phyloP scores from a whole-genome alignment of 805 yeast genomes.

The Cyberlindnera maclurae region DNA sequence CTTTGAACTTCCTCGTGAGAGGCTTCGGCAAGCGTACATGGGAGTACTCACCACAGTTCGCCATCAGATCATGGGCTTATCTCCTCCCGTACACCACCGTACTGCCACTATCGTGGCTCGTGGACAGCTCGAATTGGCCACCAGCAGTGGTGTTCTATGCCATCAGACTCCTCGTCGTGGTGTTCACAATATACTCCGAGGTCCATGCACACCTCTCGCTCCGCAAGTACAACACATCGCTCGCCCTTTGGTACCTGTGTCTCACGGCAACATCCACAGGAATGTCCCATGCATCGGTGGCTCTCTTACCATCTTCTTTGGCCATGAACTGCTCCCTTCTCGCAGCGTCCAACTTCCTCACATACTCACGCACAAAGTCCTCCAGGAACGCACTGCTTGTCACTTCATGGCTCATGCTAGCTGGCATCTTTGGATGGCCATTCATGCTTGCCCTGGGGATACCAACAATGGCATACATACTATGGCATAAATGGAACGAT shows the following conservation, averaged over 20 bases:
- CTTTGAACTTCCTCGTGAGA: conserved; percentile 67
- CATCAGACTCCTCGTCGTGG: conserved; percentile 39
- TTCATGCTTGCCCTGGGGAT: conserved; percentile 59
- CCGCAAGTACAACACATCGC: conserved; percentile 16
- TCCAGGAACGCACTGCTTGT: conserved; percentile 23
- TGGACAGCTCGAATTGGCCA: conserved; percentile 1
- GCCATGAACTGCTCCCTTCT: conserved; percentile 51
- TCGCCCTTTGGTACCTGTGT: conserved; percentile 54
- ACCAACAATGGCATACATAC: conserved; percentile 33
- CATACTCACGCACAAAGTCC: conserved; percentile 19
- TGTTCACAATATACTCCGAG: conserved; percentile 44
- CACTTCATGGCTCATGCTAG: conserved; percentile 44
- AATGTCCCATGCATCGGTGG: conserved; percentile 80
- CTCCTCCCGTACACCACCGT: conserved; percentile 36
- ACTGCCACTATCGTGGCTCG: conserved; percentile 2
- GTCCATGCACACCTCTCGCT: conserved; percentile 39
- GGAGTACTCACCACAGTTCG: conserved; percentile 90
- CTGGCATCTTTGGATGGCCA: conserved; percentile 89
- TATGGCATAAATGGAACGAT: conserved; percentile 8
- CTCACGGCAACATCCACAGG: conserved; percentile 66
- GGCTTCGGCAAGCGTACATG: conserved; percentile 92
- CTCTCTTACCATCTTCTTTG: conserved; percentile 77
- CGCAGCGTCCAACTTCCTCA: conserved; percentile 34
- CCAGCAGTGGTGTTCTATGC: conserved; percentile 41
- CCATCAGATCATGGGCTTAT: conserved; percentile 83